Percentiles rank a stretch among this genome's conserved stretches.
Evolutionary conservation across 2,329 filamentous ascomycete genomes (phyloP).

Genomic region (Alternaria tenuissima): DNA sequence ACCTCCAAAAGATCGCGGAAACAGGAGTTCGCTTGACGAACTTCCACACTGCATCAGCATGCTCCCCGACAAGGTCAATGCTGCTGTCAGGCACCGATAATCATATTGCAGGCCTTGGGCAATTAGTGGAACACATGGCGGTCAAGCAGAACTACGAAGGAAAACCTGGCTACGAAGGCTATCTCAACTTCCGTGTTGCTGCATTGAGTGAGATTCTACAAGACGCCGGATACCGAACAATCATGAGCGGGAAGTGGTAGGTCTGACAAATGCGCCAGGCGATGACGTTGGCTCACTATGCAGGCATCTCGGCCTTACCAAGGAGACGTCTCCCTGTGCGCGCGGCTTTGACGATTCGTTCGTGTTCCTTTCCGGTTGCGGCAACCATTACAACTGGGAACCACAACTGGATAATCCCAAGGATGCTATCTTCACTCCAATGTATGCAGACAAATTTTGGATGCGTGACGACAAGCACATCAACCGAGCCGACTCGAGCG

Average conservation of each 20-base stretch:
- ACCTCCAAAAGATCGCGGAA: slow-evolving; percentile 59
- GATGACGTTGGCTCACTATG: background rate
- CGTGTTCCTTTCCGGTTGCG: background rate
- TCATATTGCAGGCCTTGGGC: slow-evolving; percentile 66
- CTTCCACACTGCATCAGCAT: slow-evolving; percentile 71
- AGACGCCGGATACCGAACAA: slow-evolving; percentile 46
- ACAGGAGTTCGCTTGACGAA: slow-evolving; percentile 67
- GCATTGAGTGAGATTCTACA: slow-evolving; percentile 66
- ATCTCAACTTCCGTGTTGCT: slow-evolving; percentile 67
- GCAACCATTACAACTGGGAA: background rate
- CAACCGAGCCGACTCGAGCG: too few species aligned
- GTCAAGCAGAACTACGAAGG: slow-evolving; percentile 62
- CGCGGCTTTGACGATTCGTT: background rate
- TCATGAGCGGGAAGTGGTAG: slow-evolving; percentile 26
- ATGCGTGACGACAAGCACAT: background rate
- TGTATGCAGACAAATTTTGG: background rate
- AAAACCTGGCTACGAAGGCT: slow-evolving; percentile 69
- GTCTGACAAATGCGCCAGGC: background rate
- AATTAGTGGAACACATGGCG: slow-evolving; percentile 64
- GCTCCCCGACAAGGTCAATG: slow-evolving; percentile 71
- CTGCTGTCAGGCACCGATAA: slow-evolving; percentile 71
- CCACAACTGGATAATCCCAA: background rate
- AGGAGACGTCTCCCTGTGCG: slow-evolving; percentile 5
- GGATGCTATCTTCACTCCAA: background rate
- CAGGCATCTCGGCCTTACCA: slow-evolving; percentile 17